Base-by-base conservation (phyloP, 2,329 filamentous ascomycete species). In the Cladophialophora chaetospira region DNA sequence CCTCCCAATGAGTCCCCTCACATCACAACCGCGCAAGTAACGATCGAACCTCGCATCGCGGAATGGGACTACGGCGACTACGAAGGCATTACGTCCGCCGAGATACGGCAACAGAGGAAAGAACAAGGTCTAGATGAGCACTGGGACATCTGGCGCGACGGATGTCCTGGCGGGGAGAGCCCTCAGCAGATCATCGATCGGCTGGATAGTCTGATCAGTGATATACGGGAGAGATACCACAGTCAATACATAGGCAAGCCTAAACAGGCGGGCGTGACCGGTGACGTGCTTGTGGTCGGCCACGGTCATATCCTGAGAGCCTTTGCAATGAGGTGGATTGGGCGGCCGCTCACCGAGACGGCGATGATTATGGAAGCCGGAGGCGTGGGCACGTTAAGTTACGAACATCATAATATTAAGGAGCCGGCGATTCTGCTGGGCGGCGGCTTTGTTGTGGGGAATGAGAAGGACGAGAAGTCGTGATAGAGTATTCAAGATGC, bases 131-230 rank as follows among this genome's bases (percentile, higher is more conserved):
- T 76, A 36, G 42, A 44, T 21, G 79, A 76, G 3, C 71, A 74
- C 21, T 95, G 90, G 90, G 88, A 94, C 74, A 95, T 96, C 63
- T 96, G 91, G 91, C 79, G 77, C n/a, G 90, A 95, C 69, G 91
- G 91, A 0, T 96, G 91, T 72, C 88, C 87, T 1, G 88, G 86
- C 2, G 91, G 91, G 71, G 91, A 96, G 87, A 76, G 85, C 81
- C 89, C 92, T 0, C 77, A 84, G 36, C 83, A 96, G 55, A 82
- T 96, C 36, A 88, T 86, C 0, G 72, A 76, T 28, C 82, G 92
- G 0, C 75, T 96, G 0, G 91, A 97, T 70, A 76, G 78, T 2
- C 72, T 97, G 57, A 96, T 97, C 65, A 70, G 75, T 11, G 87
- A 92, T 28, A 89, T 97, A 56, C 79, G 89, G 17, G 73, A 80